Conservation (phyloP, 2,329 filamentous ascomycete genomes). For the Talaromyces sp. region DNA sequence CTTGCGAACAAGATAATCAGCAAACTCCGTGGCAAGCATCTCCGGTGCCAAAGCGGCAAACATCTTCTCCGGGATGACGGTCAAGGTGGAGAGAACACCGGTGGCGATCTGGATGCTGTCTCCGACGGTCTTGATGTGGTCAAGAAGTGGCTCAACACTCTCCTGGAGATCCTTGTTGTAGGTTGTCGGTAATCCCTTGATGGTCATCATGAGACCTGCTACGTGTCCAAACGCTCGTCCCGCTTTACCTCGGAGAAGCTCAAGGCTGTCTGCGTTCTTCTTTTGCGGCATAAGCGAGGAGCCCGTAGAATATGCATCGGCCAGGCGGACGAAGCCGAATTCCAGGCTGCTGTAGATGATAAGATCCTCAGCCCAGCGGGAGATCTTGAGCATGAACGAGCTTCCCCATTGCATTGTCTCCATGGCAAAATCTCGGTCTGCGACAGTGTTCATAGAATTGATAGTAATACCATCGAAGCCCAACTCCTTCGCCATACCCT, state of each 20-base stretch:
- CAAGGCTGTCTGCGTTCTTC: conserved; percentile 71
- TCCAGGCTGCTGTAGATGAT: conserved; percentile 75
- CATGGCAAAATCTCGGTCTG: conserved; percentile 74
- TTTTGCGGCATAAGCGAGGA: conserved; percentile 77
- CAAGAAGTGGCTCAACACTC: conserved; percentile 76
- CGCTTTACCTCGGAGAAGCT: conserved; percentile 70
- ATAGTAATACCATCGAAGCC: conserved; percentile 70
- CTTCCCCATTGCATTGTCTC: conserved; percentile 77
- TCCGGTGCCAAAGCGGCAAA: conserved; percentile 69
- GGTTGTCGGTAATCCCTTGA: conserved; percentile 70
- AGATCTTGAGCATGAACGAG: conserved; percentile 74
- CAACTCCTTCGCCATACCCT: conserved; percentile 71
- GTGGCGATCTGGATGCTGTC: conserved; percentile 80
- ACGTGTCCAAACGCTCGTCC: conserved; percentile 76
- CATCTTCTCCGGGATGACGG: conserved; percentile 69
- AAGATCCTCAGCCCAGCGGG: conserved; percentile 75
- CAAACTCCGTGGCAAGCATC: conserved; percentile 65
- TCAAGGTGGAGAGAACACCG: conserved; percentile 70
- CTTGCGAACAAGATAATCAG: conserved; percentile 46
- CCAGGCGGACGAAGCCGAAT: conserved; percentile 69
- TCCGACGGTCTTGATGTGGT: conserved; percentile 73
- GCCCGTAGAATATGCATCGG: conserved; percentile 75
- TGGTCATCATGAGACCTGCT: conserved; percentile 70
- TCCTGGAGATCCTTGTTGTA: conserved; percentile 96
- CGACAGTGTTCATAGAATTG: conserved; percentile 72